Evolutionary conservation across 1,284 basidiomycete genomes (phyloP), one percentile per base, ranked within the genome.

Genomic region (Apiotrichum montevideense): DNA sequence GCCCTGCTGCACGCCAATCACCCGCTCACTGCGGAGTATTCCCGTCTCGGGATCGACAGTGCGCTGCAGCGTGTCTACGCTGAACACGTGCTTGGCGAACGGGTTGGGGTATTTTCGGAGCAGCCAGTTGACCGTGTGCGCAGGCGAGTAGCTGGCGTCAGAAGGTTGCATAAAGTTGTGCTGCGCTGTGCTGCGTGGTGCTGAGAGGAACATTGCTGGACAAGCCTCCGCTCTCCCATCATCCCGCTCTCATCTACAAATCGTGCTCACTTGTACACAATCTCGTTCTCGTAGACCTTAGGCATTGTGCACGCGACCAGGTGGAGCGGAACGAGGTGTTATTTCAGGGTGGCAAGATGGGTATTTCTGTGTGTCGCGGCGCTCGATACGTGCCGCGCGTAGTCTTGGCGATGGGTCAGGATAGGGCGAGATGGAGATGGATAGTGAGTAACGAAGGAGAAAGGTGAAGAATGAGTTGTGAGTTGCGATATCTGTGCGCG

Each of bases 21-120:
- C 52, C 14, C 77, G 59, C 58, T 78, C 77, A 6, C 90, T 93
- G 63, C 94, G 83, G 65, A 97, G 85, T 57, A 94, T 82, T 34
- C 92, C 93, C 11, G 90, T 91, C 51, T 81, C 73, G 21, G 88
- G 83, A 77, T 96, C 87, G 35, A 96, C 81, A 8, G 85, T 82
- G 59, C 91, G 85, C 74, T 89, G 86, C 53, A 96, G 65, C 21
- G 92, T 90, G 75, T 97, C 93, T 67, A 97, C 85, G 61, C 87
- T 89, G 65, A 90, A 81, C 63, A 97, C 94, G 75, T 97, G 93
- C 7, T 88, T 84, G 69, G 92, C 91, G 68, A 88, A 86, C 47
- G 90, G 88, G 73, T 96, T 96, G 48, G 93, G 93, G 75, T 97
- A 97, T 80, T 97, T 97, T 67, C 89, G 87, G 86, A 89, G 90